phyloP scores from a whole-genome alignment of 164 flowering plant genomes.

The Hamamelis virginiana region DNA sequence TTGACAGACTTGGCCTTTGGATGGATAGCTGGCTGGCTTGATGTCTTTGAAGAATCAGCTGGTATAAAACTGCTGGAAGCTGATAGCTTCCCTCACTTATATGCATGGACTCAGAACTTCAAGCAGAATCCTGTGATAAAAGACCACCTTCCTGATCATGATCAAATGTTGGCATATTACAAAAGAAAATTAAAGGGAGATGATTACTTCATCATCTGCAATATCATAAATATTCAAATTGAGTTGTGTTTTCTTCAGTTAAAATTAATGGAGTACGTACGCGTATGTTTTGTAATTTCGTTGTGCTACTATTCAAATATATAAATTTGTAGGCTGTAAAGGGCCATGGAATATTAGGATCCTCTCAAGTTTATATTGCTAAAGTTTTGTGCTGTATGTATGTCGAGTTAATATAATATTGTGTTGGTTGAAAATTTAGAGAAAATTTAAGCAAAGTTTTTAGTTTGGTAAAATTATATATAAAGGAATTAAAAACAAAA shows the following conservation, averaged over 20 bases:
- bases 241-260: background rate
- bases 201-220: constrained; percentile 8
- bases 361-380: too few species aligned
- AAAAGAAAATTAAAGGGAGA: constrained; percentile 17
- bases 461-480: too few species aligned
- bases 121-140: constrained; percentile 27
- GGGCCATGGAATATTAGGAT: too few species aligned
- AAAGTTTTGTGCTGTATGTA: too few species aligned
- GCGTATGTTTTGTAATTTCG: background rate
- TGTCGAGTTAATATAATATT: too few species aligned
- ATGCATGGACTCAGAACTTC: constrained; percentile 33
- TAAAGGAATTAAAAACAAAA: too few species aligned
- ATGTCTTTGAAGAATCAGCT: constrained; percentile 27
- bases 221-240: background rate
- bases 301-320: too few species aligned
- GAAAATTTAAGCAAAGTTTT: too few species aligned
- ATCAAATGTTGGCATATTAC: constrained; percentile 16
- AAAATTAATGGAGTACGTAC: background rate
- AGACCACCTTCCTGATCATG: constrained; percentile 29
- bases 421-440: too few species aligned
- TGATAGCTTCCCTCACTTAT: constrained; percentile 28
- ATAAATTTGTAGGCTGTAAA: too few species aligned
- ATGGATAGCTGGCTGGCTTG: constrained; percentile 26
- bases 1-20: constrained; percentile 36
- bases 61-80: constrained; percentile 23